These are phyloP conservation scores for Lichtheimia corymbifera DNA, from an alignment of 371 early-diverging fungal genomes.

Conservation along the genomic window DNA sequence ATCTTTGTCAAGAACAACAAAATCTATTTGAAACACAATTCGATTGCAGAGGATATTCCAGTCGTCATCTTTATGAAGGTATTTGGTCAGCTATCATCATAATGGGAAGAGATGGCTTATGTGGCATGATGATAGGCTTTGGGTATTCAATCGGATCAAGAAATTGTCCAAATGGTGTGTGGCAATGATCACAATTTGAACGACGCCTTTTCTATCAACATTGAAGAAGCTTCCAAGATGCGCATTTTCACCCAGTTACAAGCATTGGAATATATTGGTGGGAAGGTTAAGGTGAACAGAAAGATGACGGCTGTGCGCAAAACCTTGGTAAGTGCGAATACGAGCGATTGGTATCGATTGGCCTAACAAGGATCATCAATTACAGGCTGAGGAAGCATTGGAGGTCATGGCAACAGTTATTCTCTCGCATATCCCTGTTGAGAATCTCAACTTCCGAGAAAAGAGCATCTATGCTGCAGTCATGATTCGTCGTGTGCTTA, in stretches of 20 bases:
- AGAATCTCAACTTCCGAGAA: conserved; percentile 85
- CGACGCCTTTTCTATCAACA: conserved; percentile 84
- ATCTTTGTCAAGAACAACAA: conserved; percentile 81
- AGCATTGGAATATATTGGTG: conserved; percentile 91
- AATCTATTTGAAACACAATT: conserved; percentile 95
- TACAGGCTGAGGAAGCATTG: conserved; percentile 86
- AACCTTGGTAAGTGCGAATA: conserved; percentile 37
- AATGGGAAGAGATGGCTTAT: not conserved
- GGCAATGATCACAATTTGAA: conserved; percentile 84
- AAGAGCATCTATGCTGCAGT: conserved; percentile 96
- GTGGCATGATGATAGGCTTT: conserved; percentile 63
- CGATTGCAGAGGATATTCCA: conserved; percentile 93
- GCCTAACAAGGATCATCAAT: not conserved
- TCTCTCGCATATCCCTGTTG: conserved; percentile 95
- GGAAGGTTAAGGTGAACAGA: conserved; percentile 73
- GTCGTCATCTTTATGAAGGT: conserved; percentile 84
- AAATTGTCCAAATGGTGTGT: conserved; percentile 94
- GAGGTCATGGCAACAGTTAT: conserved; percentile 92
- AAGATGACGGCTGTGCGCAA: conserved; percentile 57
- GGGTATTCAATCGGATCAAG: conserved; percentile 96
- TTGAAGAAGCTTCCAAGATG: conserved; percentile 85
- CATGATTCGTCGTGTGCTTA: conserved; percentile 97
- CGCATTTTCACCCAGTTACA: conserved; percentile 89
- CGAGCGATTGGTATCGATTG: not conserved
- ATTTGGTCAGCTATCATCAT: not conserved